Evolutionary conservation across 345 rosid genomes (phyloP).

Genomic region (Ceriops zippeliana): DNA sequence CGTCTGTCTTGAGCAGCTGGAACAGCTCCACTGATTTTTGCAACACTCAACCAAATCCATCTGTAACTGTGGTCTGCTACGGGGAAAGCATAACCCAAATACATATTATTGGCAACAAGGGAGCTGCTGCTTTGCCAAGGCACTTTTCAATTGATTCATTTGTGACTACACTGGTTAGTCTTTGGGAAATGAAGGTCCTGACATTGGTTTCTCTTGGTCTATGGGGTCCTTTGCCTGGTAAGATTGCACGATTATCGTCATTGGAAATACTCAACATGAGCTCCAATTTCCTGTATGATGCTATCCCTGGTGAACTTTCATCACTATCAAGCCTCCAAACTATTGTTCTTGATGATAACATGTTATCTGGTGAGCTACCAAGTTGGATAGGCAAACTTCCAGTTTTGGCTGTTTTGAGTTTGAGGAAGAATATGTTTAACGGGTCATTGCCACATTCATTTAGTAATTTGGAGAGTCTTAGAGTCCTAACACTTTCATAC

Average conservation of each 20-base stretch:
- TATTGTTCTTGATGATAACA: slow-evolving; percentile 75
- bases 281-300: slow-evolving; percentile 65
- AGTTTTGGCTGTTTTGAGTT: slow-evolving; percentile 61
- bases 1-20: slow-evolving; percentile 63
- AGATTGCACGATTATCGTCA: slow-evolving; percentile 56
- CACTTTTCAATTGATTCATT: slow-evolving; percentile 79
- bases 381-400: slow-evolving; percentile 60
- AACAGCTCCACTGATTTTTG: slow-evolving; percentile 74
- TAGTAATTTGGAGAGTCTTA: slow-evolving; percentile 58
- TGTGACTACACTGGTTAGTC: slow-evolving; percentile 63
- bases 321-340: slow-evolving; percentile 57
- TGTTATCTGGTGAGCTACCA: slow-evolving; percentile 62
- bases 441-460: slow-evolving; percentile 70
- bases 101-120: slow-evolving; percentile 59
- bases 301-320: slow-evolving; percentile 64
- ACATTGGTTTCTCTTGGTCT: slow-evolving; percentile 78
- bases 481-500: slow-evolving; percentile 74
- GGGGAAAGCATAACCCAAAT: slow-evolving; percentile 75
- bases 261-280: slow-evolving; percentile 83
- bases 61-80: slow-evolving; percentile 76
- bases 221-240: slow-evolving; percentile 84
- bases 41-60: slow-evolving; percentile 58
- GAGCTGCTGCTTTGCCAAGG: slow-evolving; percentile 48
- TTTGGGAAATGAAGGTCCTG: slow-evolving; percentile 76
- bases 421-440: slow-evolving; percentile 67